Evolutionary conservation across 106 monocot genomes (phyloP), one percentile per base, ranked within the genome.

Genomic region (Dendrobium chrysotoxum): DNA sequence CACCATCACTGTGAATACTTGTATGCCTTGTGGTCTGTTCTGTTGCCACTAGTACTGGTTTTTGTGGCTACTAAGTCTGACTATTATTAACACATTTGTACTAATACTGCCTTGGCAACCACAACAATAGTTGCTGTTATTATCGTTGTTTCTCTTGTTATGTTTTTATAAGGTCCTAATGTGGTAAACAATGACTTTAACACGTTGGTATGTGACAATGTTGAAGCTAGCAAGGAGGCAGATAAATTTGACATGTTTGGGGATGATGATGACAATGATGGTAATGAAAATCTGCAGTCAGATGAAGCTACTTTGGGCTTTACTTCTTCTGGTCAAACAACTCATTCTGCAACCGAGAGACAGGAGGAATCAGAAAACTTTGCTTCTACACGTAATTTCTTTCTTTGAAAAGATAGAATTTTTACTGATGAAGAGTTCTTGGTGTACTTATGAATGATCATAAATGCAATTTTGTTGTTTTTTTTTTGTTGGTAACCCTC

Each of bases 211-310:
- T 74, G 16, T 74, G 16, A 41, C 41, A 74, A 40, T 40, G 17
- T 76, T 76, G 42, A 76, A 76, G 75, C 88, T 68, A 72, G 21
- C 66, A 86, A 88, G 74, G 87, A 68, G 79, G 89, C 75, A 66
- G 86, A 80, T 83, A 44, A 86, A 18, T 86, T 92, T 73, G 97
- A 98, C 81, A 94, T 94, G 88, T 94, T 98, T 85, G 94, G 92
- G 40, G 94, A 92, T 26, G 93, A 91, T 44, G 90, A 94, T 80
- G 90, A 94, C 80, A 91, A 89, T 38, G 64, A 81, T 57, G 75
- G 68, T 47, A 47, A 83, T 78, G 76, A 30, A 13, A 83, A 89
- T 83, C 77, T 39, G 70, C 72, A 78, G 35, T 78, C 80, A 72
- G 84, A 79, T 67, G 75, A 28, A 28, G 26, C 40, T 55, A 46